phyloP scores from a whole-genome alignment of 2,329 filamentous ascomycete genomes.

The Penicillium sp. region DNA sequence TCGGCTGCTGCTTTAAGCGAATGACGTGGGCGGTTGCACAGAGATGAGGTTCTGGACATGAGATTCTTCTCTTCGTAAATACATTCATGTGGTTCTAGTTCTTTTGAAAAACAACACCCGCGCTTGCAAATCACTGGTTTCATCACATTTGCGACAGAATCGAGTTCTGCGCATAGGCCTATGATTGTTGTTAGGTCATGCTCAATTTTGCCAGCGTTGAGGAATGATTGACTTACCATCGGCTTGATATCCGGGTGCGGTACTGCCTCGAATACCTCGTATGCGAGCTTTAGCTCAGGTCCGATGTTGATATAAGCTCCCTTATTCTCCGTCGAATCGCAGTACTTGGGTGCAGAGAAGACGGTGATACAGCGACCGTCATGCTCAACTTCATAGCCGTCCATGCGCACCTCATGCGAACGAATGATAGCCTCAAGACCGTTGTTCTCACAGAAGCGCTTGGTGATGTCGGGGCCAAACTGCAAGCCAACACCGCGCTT shows the following conservation, averaged over 20 bases:
- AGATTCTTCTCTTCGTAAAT: slow-evolving; percentile 15
- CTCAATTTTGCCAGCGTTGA: background rate
- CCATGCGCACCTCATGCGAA: slow-evolving; percentile 98
- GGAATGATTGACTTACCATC: slow-evolving; percentile 62
- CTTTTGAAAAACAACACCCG: slow-evolving; percentile 31
- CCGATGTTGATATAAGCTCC: slow-evolving; percentile 98
- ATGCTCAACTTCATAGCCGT: slow-evolving; percentile 98
- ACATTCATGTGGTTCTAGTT: slow-evolving; percentile 21
- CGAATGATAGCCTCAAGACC: slow-evolving; percentile 92
- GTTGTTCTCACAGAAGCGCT: slow-evolving; percentile 95
- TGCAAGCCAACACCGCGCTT: slow-evolving; percentile 96
- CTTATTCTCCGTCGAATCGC: slow-evolving; percentile 96
- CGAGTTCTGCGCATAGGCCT: slow-evolving; percentile 85
- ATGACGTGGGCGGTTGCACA: too few species aligned
- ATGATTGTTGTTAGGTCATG: slow-evolving; percentile 6
- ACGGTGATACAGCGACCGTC: slow-evolving; percentile 95
- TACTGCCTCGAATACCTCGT: slow-evolving; percentile 93
- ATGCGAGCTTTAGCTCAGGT: slow-evolving; percentile 86
- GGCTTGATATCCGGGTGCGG: slow-evolving; percentile 94
- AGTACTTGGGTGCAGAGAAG: slow-evolving; percentile 97
- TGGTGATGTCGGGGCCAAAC: slow-evolving; percentile 95
- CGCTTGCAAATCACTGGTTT: slow-evolving; percentile 26
- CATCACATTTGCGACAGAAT: slow-evolving; percentile 73
- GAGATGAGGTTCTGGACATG: background rate
- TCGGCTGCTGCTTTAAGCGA: too few species aligned